Percentiles rank a stretch among this genome's conserved stretches.
Conservation (phyloP, 352 stramenopile species). For the Globisporangium okanoganense region DNA sequence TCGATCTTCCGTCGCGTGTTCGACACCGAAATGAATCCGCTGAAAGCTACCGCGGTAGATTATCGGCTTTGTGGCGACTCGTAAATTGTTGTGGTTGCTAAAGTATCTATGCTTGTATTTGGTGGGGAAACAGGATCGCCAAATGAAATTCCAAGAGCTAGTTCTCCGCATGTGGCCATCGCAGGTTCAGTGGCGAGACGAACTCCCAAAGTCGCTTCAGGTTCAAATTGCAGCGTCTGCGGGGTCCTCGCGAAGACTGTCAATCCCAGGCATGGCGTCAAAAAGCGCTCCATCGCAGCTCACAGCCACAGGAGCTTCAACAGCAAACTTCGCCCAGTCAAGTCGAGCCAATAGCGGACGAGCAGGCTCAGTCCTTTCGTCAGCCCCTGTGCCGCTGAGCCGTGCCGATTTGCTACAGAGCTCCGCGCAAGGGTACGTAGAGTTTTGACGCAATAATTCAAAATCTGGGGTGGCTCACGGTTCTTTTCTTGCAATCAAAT, state of each 20-base stretch:
- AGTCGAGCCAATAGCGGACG: not conserved
- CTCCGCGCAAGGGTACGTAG: constrained; percentile 49
- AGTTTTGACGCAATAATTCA: too few species aligned
- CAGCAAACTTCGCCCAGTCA: not conserved
- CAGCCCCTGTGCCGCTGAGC: constrained; percentile 14
- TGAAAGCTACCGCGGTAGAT: constrained; percentile 46
- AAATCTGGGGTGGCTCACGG: not conserved
- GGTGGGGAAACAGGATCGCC: constrained; percentile 33
- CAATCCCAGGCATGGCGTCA: not conserved
- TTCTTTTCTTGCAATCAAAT: not conserved
- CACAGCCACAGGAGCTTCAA: not conserved
- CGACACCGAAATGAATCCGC: constrained; percentile 36
- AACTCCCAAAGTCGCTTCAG: constrained; percentile 35
- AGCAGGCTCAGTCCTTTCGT: not conserved
- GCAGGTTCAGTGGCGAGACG: constrained; percentile 49
- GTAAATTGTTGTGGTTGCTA: not conserved
- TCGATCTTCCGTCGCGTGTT: constrained; percentile 60
- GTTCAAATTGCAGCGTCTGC: constrained; percentile 11
- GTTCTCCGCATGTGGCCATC: constrained; percentile 78
- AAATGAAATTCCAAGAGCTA: constrained; percentile 59
- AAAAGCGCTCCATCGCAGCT: not conserved
- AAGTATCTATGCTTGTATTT: not conserved
- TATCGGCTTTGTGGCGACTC: too few species aligned
- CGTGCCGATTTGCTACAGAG: constrained; percentile 34
- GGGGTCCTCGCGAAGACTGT: not conserved